These are phyloP conservation scores for Candida fluviatilis DNA, from an alignment of 805 yeast genomes.

Conservation along the genomic window DNA sequence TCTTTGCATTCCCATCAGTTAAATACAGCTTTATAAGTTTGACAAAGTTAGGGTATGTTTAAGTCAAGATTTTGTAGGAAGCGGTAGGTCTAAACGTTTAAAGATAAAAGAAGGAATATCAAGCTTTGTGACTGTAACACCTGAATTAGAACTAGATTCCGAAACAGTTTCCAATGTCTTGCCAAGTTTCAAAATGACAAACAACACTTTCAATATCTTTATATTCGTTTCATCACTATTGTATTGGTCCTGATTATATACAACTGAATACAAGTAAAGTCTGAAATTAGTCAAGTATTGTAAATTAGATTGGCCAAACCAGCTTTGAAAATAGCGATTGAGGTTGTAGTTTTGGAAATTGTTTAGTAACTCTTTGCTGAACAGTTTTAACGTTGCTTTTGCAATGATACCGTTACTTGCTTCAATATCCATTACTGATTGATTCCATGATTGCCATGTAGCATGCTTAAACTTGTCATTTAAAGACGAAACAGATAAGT, in stretches of 20 bases:
- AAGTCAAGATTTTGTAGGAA: background rate
- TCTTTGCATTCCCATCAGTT: too few species aligned
- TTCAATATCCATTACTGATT: background rate
- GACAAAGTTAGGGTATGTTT: too few species aligned
- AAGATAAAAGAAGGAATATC: constrained; percentile 11
- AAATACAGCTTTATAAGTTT: too few species aligned
- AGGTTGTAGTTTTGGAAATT: background rate
- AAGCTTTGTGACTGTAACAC: constrained; percentile 5
- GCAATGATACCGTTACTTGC: background rate
- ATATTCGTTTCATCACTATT: background rate
- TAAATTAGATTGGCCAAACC: background rate
- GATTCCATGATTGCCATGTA: background rate
- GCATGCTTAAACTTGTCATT: background rate
- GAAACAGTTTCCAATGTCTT: background rate
- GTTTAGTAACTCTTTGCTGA: background rate
- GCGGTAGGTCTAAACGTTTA: constrained; percentile 11
- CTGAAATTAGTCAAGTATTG: constrained; percentile 6
- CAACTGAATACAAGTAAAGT: constrained; percentile 11
- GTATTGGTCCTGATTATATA: constrained; percentile 10
- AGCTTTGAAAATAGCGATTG: background rate
- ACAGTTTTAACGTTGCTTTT: background rate
- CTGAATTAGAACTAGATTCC: background rate
- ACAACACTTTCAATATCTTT: background rate
- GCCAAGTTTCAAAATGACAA: background rate
- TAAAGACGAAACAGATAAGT: background rate